Base-by-base conservation (phyloP, 164 flowering plant species). In the Saururus chinensis region DNA sequence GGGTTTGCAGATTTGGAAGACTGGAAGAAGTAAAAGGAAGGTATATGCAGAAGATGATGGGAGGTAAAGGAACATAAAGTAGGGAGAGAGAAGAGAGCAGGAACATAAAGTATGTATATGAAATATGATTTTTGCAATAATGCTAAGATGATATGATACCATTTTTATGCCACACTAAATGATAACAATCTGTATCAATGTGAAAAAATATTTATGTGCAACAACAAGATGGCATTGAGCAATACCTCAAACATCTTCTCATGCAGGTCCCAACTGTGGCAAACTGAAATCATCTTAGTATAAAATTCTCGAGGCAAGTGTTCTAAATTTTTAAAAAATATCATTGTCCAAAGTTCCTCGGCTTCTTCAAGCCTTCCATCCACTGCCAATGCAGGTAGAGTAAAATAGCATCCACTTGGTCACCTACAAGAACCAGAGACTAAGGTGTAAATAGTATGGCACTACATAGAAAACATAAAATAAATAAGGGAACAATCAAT, bases 301-400 rank as follows among this genome's bases (percentile, higher is more conserved):
- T 82, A 92, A 82, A 92, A 89, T 49, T 70, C 68, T 26, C 95
- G 88, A 54, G 98, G 96, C 69, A 74, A 68, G 74, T 83, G 73
- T 71, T 89, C 96, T 68, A 92, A 66, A 64, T 87, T 65, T 57
- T 83, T 75, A 4, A 81, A 72, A 62, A 92, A 87, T 56, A 92
- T 26, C 63, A 80, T 87, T 0, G 40, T 63, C 84, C 84, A 92
- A 42, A 92, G 88, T 68, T 89, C 89, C 65, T 89, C 91, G 42
- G 87, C 96, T 76, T 92, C 98, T 52, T 86, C 96, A 63, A 92
- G 74, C 72, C 98, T 81, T 9, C 70, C 92, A 75, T 92, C 96
- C 62, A 85, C 86, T 25, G 83, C 85, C 53, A 92, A 79, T 53
- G 98, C 96, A 78, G 89, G 62, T 57, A 89, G 70, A 4, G 77